Percentiles rank a stretch among this genome's conserved stretches.
Conservation (phyloP, 2,329 filamentous ascomycete genomes). For the Pseudocercospora cruenta region DNA sequence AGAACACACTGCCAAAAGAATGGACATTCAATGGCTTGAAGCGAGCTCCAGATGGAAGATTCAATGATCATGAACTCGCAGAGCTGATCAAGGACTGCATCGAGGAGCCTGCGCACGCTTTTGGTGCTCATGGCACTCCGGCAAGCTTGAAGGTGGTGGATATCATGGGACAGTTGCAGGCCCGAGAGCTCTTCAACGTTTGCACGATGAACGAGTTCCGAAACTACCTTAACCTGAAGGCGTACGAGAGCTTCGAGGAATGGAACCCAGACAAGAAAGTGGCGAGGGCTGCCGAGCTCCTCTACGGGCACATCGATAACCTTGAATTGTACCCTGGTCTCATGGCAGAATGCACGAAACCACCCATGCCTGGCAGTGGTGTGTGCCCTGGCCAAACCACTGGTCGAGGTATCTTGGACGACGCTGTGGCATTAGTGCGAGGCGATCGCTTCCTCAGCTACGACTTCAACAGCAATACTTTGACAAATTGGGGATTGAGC, state of each 20-base stretch:
- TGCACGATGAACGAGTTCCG: constrained; percentile 56
- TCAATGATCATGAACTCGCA: constrained; percentile 50
- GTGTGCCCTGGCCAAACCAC: constrained; percentile 52
- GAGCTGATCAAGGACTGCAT: constrained; percentile 52
- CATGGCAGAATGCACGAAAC: constrained; percentile 60
- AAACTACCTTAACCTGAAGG: constrained; percentile 42
- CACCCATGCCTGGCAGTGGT: constrained; percentile 52
- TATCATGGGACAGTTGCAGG: constrained; percentile 53
- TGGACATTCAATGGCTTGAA: constrained; percentile 51
- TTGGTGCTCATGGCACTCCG: constrained; percentile 55
- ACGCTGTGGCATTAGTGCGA: constrained; percentile 53
- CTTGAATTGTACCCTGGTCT: constrained; percentile 64
- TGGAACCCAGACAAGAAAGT: constrained; percentile 44
- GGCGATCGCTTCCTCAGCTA: constrained; percentile 53
- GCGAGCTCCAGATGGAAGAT: constrained; percentile 47
- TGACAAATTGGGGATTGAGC: constrained; percentile 54
- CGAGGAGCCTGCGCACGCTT: constrained; percentile 55
- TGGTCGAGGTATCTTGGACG: constrained; percentile 52
- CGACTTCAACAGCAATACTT: constrained; percentile 53
- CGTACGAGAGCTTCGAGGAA: constrained; percentile 41
- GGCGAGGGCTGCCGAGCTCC: constrained; percentile 48
- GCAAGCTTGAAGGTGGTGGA: constrained; percentile 53
- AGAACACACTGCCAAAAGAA: constrained; percentile 34
- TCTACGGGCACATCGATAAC: constrained; percentile 55
- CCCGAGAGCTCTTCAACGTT: constrained; percentile 52